Evolutionary conservation across 1,284 basidiomycete genomes (phyloP).

Genomic region (Cutaneotrichosporon cavernicola): DNA sequence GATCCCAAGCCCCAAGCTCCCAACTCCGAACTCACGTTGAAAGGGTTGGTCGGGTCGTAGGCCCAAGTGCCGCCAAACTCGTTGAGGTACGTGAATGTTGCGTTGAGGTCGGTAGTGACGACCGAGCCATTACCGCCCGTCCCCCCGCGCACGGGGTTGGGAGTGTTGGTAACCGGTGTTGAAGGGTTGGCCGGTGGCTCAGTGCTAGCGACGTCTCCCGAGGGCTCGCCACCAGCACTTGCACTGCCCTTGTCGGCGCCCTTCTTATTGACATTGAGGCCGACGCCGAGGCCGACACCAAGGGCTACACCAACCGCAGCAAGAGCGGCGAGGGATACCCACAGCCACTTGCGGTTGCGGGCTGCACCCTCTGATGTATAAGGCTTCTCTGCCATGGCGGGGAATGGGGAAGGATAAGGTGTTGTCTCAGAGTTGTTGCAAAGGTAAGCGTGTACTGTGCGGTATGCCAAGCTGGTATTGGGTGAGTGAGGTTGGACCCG

Average conservation of each 20-base stretch:
- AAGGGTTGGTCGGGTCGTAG: conserved; percentile 68
- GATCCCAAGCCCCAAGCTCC: no score
- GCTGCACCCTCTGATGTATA: not conserved
- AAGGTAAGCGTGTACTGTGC: not conserved
- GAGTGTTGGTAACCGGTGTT: not conserved
- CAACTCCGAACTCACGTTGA: conserved; percentile 53
- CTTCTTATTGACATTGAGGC: conserved; percentile 7
- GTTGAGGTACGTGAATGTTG: conserved; percentile 68
- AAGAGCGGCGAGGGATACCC: not conserved
- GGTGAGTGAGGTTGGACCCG: no score
- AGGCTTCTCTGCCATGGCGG: not conserved
- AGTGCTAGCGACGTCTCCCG: not conserved
- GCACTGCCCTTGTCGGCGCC: not conserved
- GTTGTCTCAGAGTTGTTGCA: not conserved
- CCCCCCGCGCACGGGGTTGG: conserved; percentile 12
- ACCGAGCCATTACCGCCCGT: conserved; percentile 35
- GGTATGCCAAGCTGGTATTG: not conserved
- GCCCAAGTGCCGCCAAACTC: conserved; percentile 73
- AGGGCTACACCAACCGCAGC: not conserved
- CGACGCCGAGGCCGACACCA: conserved; percentile 14
- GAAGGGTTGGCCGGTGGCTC: not conserved
- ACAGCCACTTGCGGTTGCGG: conserved; percentile 36
- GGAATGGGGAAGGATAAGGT: not conserved
- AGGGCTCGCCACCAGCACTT: not conserved
- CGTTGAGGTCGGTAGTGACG: conserved; percentile 62